Percentiles rank a stretch among this genome's conserved stretches.
Conservation (phyloP, 2,329 filamentous ascomycete species). For the Arthroderma sp. region DNA sequence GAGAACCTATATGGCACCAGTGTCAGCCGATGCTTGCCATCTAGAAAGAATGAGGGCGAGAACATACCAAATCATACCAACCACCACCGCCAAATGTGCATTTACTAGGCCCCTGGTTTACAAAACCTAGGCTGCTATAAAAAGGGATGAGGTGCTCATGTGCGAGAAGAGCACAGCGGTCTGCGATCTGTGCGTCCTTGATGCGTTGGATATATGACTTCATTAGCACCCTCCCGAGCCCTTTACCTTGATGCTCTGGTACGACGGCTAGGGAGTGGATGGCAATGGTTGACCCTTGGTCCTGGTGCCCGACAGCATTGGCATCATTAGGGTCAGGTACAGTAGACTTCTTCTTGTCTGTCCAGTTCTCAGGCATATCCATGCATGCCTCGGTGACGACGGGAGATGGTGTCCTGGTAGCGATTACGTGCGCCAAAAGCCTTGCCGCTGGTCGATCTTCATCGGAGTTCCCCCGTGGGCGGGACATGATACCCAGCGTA, state of each 20-base stretch:
- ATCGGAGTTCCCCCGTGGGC: constrained; percentile 38
- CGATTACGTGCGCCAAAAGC: constrained; percentile 65
- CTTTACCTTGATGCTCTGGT: constrained; percentile 59
- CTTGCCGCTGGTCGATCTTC: constrained; percentile 46
- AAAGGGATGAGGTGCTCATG: constrained; percentile 60
- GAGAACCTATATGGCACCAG: constrained; percentile 5
- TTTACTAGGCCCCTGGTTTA: constrained; percentile 52
- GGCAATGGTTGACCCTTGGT: constrained; percentile 60
- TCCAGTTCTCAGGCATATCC: constrained; percentile 58
- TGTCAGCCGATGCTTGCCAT: background rate
- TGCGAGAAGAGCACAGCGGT: constrained; percentile 63
- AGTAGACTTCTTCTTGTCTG: constrained; percentile 29
- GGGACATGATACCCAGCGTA: constrained; percentile 66
- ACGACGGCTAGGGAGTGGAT: constrained; percentile 73
- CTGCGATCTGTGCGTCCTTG: constrained; percentile 53
- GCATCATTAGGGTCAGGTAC: constrained; percentile 21
- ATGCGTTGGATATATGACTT: constrained; percentile 67
- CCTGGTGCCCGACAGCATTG: constrained; percentile 53
- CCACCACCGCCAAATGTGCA: constrained; percentile 63
- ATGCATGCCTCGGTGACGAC: constrained; percentile 65
- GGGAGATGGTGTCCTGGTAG: constrained; percentile 52
- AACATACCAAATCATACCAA: constrained; percentile 67
- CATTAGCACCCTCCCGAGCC: constrained; percentile 61
- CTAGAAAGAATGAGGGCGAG: constrained; percentile 15
- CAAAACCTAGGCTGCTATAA: constrained; percentile 66